Percentiles rank a stretch among this genome's conserved stretches.
phyloP scores from a whole-genome alignment of 495 filamentous ascomycete genomes.

The Aspergillus carlsbadensis region DNA sequence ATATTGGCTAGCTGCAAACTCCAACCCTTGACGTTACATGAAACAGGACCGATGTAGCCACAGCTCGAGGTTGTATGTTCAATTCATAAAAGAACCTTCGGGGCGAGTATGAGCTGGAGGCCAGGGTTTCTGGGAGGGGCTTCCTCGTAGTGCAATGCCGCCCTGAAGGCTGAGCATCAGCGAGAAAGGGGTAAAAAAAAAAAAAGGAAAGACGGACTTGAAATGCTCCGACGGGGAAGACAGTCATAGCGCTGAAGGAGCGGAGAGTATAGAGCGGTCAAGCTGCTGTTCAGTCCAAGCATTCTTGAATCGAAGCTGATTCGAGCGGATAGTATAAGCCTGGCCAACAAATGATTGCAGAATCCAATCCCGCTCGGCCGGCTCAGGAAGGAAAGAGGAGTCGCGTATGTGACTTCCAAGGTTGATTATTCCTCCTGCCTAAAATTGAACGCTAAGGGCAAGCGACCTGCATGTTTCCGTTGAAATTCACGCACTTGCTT shows the following conservation, averaged over 20 bases:
- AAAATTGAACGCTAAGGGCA: constrained; percentile 14
- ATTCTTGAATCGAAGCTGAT: not conserved
- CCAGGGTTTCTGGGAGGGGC: too few species aligned
- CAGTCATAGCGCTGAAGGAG: not conserved
- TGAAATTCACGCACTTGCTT: constrained; percentile 21
- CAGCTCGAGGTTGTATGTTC: not conserved
- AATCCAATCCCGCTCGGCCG: not conserved
- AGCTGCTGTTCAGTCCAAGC: not conserved
- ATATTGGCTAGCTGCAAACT: constrained; percentile 18
- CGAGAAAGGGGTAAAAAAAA: not conserved
- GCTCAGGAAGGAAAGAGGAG: not conserved
- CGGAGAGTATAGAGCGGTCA: not conserved
- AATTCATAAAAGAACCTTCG: constrained; percentile 10
- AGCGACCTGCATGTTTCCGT: constrained; percentile 25
- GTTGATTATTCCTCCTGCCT: constrained; percentile 7
- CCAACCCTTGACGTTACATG: constrained; percentile 13
- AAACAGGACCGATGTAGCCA: constrained; percentile 15
- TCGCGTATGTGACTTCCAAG: constrained; percentile 8
- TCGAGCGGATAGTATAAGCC: not conserved
- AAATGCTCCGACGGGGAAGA: not conserved
- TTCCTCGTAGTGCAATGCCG: too few species aligned
- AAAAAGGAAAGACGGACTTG: not conserved
- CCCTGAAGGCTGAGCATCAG: not conserved
- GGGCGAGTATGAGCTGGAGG: not conserved
- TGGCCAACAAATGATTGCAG: not conserved